phyloP scores from a whole-genome alignment of 2,329 filamentous ascomycete species.

The Dactylellina parvicollis region DNA sequence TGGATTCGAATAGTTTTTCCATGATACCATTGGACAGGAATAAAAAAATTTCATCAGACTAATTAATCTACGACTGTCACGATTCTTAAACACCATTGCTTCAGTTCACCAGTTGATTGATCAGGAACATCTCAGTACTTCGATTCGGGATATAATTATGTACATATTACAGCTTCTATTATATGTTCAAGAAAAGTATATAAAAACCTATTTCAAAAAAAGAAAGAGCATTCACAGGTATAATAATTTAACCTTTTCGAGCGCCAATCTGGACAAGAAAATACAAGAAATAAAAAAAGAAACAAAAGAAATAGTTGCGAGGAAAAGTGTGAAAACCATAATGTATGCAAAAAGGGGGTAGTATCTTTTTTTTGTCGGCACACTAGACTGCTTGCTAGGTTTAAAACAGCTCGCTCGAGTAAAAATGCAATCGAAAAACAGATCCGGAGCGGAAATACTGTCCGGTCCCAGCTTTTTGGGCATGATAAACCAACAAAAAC shows the following conservation, averaged over 20 bases:
- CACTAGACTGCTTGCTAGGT: conserved; percentile 6
- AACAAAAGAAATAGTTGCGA: conserved; percentile 17
- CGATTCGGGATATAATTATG: conserved; percentile 21
- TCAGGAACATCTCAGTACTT: background rate
- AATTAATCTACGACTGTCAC: background rate
- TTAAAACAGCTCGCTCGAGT: conserved; percentile 10
- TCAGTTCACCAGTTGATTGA: background rate
- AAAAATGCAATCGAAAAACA: conserved; percentile 15
- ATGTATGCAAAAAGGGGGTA: conserved; percentile 1
- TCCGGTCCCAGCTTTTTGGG: conserved; percentile 32
- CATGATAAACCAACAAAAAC: conserved; percentile 29
- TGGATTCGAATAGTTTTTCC: background rate
- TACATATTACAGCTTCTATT: conserved; percentile 47
- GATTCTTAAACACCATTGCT: background rate
- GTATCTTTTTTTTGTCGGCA: conserved; percentile 6
- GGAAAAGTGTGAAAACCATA: conserved; percentile 4
- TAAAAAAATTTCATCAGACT: background rate
- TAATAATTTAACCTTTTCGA: no score
- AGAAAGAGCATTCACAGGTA: no score
- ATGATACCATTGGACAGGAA: conserved; percentile 11
- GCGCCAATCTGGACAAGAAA: conserved; percentile 16
- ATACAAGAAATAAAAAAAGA: conserved; percentile 15
- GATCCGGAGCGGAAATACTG: conserved; percentile 2
- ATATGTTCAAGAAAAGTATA: conserved; percentile 33
- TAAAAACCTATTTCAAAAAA: conserved; percentile 15